phyloP scores from a whole-genome alignment of 306 rosid genomes.

The Bauhinia variegata region DNA sequence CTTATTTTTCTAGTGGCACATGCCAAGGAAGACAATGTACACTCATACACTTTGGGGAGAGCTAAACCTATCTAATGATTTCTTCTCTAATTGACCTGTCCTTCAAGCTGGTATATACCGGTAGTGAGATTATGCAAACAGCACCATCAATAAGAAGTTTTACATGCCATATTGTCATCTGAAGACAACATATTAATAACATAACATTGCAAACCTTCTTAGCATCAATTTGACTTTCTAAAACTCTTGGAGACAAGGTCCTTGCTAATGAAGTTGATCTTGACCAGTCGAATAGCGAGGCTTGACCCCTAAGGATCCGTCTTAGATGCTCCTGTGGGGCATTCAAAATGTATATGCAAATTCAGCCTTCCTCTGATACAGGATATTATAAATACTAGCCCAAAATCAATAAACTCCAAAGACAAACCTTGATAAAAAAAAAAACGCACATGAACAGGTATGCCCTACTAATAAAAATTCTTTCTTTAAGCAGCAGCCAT shows the following conservation, averaged over 20 bases:
- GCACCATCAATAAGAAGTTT: too few relatives aligned
- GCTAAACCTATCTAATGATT: too few relatives aligned
- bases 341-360: conserved; percentile 12
- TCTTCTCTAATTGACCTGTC: too few relatives aligned
- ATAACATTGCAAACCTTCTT: conserved; percentile 73
- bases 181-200: conserved; percentile 33
- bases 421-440: background rate
- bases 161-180: conserved; percentile 29
- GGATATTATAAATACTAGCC: conserved; percentile 19
- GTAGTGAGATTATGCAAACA: too few relatives aligned
- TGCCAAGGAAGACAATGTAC: conserved; percentile 18
- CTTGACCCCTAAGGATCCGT: conserved; percentile 97
- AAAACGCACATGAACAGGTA: conserved; percentile 21
- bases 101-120: too few relatives aligned
- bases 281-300: conserved; percentile 95
- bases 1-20: conserved; percentile 18
- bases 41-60: conserved; percentile 9
- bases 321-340: conserved; percentile 85
- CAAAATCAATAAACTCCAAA: conserved; percentile 23
- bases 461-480: conserved; percentile 9
- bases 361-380: conserved; percentile 27
- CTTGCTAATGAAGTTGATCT: conserved; percentile 92
- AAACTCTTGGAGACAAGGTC: conserved; percentile 92
- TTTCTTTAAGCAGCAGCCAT: conserved; percentile 19
- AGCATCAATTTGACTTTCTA: conserved; percentile 98